Evolutionary conservation across 805 yeast species (phyloP), one percentile per base, ranked within the genome.

Genomic region (Metschnikowia amazonensis): DNA sequence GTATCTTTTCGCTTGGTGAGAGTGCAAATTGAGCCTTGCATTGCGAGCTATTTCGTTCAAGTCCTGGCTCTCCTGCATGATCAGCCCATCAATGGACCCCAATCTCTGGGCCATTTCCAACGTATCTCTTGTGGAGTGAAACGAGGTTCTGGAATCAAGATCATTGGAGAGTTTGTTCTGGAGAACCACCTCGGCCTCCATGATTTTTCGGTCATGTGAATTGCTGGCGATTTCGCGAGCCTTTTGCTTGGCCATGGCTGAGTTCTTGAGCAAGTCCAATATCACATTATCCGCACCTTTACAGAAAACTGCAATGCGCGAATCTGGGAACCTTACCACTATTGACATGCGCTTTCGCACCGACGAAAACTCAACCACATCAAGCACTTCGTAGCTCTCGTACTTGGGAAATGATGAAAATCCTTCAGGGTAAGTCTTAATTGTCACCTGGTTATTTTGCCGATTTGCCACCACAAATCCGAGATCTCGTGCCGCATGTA

Each of bases 271-370:
- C 47, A 86, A 76, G 42, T 90, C 96, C 43, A 90, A 62, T 40
- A 94, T 87, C 9, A 92, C 77, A 57, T 88, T 88, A 63, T 94
- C 99, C 2, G 99, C 99, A 44, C 99, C 99, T 66, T 94, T 94
- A 66, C 96, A 89, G 35, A 94, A 69, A 51, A 94, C 59, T 37
- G 92, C 80, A 18, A 89, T 75, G 47, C 85, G 75, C 5, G 79
- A 79, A 60, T 86, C 85, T 0, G 97, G 96, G 55, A 86, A 80
- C 49, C 68, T 75, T 1, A 89, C 82, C 8, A 92, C 62, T n/a
- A 87, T 80, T 0, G 97, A 88, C 99, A 94, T 94, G 60, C 99
- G 77, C 66, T 94, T 94, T 58, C 99, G 80, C 3, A 82, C 70
- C 1, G 96, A 87, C 0, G 92, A 74, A 59, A 94, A 94, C 46